Percentiles rank a stretch among this genome's conserved stretches.
These are phyloP conservation scores for Bacterosira constricta DNA, from an alignment of 108 stramenopile genomes.

Conservation along the genomic window DNA sequence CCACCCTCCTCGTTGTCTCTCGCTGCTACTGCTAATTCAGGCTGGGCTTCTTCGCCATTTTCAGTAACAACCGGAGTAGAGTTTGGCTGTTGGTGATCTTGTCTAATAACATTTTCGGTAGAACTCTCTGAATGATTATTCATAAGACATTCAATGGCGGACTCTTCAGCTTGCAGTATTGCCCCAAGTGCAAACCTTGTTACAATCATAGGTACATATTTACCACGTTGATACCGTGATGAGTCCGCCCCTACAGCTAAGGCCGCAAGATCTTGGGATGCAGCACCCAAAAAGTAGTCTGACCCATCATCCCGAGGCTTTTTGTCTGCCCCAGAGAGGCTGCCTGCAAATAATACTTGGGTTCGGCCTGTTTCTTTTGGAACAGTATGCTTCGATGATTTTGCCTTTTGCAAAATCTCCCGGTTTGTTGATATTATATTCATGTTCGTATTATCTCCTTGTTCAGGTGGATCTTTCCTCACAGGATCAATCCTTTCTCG, in stretches of 20 bases:
- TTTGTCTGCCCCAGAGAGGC: conserved; percentile 65
- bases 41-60: conserved; percentile 7
- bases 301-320: conserved; percentile 65
- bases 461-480: conserved; percentile 2
- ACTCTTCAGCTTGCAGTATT: conserved; percentile 66
- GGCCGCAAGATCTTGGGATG: conserved; percentile 61
- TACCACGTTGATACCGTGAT: conserved; percentile 74
- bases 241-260: conserved; percentile 79
- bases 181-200: conserved; percentile 74
- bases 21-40: not conserved
- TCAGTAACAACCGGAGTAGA: conserved; percentile 13
- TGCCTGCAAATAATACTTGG: conserved; percentile 36
- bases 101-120: not conserved
- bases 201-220: conserved; percentile 79
- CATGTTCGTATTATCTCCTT: conserved; percentile 24
- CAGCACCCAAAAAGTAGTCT: conserved; percentile 76
- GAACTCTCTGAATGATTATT: not conserved
- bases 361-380: too few species aligned
- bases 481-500: not conserved
- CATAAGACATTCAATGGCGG: conserved; percentile 51
- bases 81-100: conserved; percentile 1
- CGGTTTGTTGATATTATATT: conserved; percentile 26
- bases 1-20: not conserved
- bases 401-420: conserved; percentile 4
- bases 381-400: not conserved